Conservation (phyloP, 2,329 filamentous ascomycete genomes). For the Cladophialophora immunda region DNA sequence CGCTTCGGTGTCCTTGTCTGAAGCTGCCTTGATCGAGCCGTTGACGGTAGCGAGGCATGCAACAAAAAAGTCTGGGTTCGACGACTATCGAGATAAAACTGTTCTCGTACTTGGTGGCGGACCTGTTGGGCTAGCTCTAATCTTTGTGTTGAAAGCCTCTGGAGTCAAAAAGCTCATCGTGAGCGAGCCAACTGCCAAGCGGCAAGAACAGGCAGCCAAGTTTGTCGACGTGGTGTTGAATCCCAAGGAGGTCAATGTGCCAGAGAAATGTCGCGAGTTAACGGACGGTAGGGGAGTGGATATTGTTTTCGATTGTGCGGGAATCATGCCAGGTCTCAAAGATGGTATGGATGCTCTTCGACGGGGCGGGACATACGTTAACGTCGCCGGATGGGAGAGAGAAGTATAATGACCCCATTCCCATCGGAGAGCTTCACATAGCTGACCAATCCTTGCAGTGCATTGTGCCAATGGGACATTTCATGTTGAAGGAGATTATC, state of each 20-base stretch:
- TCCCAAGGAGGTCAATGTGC: conserved; percentile 58
- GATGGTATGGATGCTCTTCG: conserved; percentile 58
- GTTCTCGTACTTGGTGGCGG: conserved; percentile 63
- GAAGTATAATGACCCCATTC: conserved; percentile 2
- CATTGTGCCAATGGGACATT: conserved; percentile 41
- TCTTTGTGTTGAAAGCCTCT: conserved; percentile 55
- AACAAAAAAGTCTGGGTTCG: conserved; percentile 53
- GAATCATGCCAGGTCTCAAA: conserved; percentile 60
- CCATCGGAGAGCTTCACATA: not conserved
- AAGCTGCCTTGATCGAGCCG: conserved; percentile 63
- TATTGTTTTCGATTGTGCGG: conserved; percentile 62
- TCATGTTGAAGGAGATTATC: conserved; percentile 46
- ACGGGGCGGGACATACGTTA: conserved; percentile 60
- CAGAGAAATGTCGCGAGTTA: conserved; percentile 44
- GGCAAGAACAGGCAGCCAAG: conserved; percentile 58
- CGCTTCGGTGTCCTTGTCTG: conserved; percentile 60
- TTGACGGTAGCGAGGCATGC: conserved; percentile 65
- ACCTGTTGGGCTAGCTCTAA: conserved; percentile 61
- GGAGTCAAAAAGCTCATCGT: conserved; percentile 59
- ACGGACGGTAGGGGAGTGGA: conserved; percentile 56
- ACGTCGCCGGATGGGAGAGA: conserved; percentile 63
- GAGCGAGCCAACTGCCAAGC: conserved; percentile 57
- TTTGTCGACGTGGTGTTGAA: conserved; percentile 62
- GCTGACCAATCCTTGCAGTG: conserved; percentile 29
- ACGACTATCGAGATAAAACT: conserved; percentile 54